Evolutionary conservation across 768 basidiomycete genomes (phyloP).

Genomic region (Trametopsis cervina): DNA sequence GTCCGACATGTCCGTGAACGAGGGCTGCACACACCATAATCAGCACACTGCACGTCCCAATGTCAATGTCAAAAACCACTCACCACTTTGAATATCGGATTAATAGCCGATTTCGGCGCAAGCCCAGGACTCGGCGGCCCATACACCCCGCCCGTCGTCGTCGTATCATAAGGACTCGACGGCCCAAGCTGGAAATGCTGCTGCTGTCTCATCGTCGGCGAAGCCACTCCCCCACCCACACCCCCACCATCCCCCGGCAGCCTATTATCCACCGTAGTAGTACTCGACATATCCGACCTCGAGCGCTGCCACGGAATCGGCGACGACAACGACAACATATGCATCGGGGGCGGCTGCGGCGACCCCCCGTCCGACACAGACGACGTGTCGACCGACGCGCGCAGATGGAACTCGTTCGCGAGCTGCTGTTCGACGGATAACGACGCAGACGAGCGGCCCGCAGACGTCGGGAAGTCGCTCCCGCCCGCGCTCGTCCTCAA

Average conservation of each 20-base stretch:
- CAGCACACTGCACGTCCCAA: not conserved
- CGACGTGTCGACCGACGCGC: conserved; percentile 58
- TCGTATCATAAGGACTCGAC: conserved; percentile 39
- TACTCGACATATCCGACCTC: conserved; percentile 16
- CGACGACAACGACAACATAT: conserved; percentile 65
- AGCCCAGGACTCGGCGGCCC: conserved; percentile 55
- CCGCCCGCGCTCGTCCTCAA: conserved; percentile 69
- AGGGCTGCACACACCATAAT: conserved; percentile 12
- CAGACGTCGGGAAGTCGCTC: conserved; percentile 57
- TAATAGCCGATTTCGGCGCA: conserved; percentile 63
- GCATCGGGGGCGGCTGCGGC: conserved; percentile 54
- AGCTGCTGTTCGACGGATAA: conserved; percentile 72
- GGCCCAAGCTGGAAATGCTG: conserved; percentile 32
- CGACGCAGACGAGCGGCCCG: conserved; percentile 67
- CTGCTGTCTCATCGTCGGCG: too few species aligned
- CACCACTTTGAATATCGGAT: conserved; percentile 90
- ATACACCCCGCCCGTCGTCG: conserved; percentile 33
- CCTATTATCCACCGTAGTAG: conserved; percentile 15
- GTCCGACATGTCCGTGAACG: conserved; percentile 14
- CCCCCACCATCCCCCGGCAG: too few species aligned
- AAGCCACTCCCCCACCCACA: too few species aligned
- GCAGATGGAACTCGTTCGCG: conserved; percentile 65
- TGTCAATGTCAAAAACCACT: conserved; percentile 30
- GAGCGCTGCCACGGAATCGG: conserved; percentile 32
- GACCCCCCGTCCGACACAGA: conserved; percentile 60